Base-by-base conservation (phyloP, 768 basidiomycete species). In the Amanita pallidorosea region DNA sequence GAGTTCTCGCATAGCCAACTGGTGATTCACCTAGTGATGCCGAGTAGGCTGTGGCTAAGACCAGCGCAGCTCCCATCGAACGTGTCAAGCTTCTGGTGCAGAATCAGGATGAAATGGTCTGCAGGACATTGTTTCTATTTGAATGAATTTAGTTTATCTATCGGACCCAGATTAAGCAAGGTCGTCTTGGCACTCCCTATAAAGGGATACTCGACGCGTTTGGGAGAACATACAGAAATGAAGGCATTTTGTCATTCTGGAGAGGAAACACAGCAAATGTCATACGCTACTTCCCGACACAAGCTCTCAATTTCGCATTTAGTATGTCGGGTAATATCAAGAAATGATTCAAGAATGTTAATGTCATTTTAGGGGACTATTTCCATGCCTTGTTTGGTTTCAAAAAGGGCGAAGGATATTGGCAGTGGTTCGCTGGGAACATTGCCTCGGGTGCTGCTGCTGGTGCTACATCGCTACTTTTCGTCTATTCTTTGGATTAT, bases 261-360 rank as follows among this genome's bases (percentile, higher is more conserved):
- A 72, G 88, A 64, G 88, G 88, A 63, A 91, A 91, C 77, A 88
- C 85, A 43, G 86, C 88, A 70, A 90, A 90, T 71, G 88, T 89
- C 68, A 86, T 90, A 72, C 85, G 87, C 65, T 90, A 89, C 79
- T 88, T 89, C 81, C 88, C 88, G 47, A 90, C 88, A 41, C 88
- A 90, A 70, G 88, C 88, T 40, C 67, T 91, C 63, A 91, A 91
- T 79, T 90, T 91, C 61, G 88, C 87, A 60, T 89, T 89, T 77
- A 88, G 81, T 88, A 64, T 58, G 85, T 75, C 44, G 23, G 25
- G 15, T 5, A 42, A 13, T 7, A 17, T 17, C 20, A 42, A 22
- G 4, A 34, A 17, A 5, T 23, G 22, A 36, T 22, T 18, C 5
- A 8, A 29, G 25, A 33, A 37, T 34, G n/a, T 17, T 22, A n/a